phyloP scores from a whole-genome alignment of 805 yeast genomes.

The Saccharomyces jurei region DNA sequence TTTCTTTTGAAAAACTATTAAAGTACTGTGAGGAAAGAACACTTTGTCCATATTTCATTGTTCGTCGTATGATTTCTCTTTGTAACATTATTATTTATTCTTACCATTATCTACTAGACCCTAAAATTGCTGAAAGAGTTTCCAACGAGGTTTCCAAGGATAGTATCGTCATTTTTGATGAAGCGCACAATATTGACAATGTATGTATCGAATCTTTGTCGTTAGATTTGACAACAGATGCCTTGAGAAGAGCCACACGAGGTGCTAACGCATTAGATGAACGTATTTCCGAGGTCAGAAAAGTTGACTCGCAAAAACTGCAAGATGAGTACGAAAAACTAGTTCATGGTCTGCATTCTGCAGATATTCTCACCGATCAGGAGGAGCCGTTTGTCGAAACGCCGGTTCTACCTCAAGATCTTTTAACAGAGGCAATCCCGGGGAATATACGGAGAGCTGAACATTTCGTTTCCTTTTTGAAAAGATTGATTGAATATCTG shows the following conservation, averaged over 20 bases:
- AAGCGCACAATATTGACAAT: constrained; percentile 97
- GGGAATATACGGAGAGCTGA: constrained; percentile 97
- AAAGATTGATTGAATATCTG: constrained; percentile 86
- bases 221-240: constrained; percentile 84
- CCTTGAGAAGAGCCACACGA: constrained; percentile 72
- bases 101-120: constrained; percentile 91
- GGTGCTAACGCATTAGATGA: constrained; percentile 76
- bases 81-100: constrained; percentile 94
- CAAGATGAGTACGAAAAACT: constrained; percentile 87
- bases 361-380: constrained; percentile 55
- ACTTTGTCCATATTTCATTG: constrained; percentile 94
- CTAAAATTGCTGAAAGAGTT: constrained; percentile 93
- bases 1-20: constrained; percentile 78
- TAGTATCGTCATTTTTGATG: constrained; percentile 91
- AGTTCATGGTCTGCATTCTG: constrained; percentile 80
- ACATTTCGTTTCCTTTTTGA: constrained; percentile 88
- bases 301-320: constrained; percentile 71
- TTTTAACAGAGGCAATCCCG: constrained; percentile 88
- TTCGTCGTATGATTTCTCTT: constrained; percentile 92
- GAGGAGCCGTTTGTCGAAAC: constrained; percentile 62
- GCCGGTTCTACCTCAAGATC: constrained; percentile 79
- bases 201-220: constrained; percentile 95
- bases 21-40: constrained; percentile 70
- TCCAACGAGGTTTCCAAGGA: constrained; percentile 88
- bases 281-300: constrained; percentile 78